Evolutionary conservation across 148 eudicot genomes (phyloP), one percentile per base, ranked within the genome.

Genomic region (Arbutus unedo): DNA sequence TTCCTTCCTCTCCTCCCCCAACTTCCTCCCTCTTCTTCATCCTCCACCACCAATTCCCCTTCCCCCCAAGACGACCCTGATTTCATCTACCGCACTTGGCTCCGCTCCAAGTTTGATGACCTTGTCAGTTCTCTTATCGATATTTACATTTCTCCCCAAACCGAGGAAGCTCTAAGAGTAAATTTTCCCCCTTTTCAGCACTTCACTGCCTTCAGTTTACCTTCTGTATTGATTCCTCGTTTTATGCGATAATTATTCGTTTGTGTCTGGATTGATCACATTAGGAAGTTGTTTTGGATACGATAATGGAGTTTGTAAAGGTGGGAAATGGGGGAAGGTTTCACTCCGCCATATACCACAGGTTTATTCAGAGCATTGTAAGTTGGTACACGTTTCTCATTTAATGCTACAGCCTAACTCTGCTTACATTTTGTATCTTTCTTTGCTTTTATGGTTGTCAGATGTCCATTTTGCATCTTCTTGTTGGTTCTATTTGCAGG

Each of bases 251-350:
- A 70, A 41, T 70, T 70, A 5, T 23, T 4, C 23, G 38, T 54
- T 16, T 49, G 10, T 31, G 19, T 57, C 31, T 71, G 41, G 41
- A 15, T 9, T 45, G 6, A 21, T 75, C 79, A 83, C 62, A 53
- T 71, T 85, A 95, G 99, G 98, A 94, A 86, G 91, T 92, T 66
- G 93, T 89, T 82, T 76, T 96, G 87, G 98, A 93, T 70, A 82
- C 98, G 19, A 31, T 94, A 56, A 94, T 96, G 99, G 99, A 94
- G 88, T 91, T 92, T 87, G 93, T 93, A 51, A 93, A 96, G 89
- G 88, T 90, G 47, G 97, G 98, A 11, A 91, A 93, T 67, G 91
- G 91, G 31, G 98, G 95, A 49, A 92, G 85, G 75, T 94, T 96
- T 82, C 88, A 93, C 87, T 89, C 94, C 72, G 83, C 93, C 48